Base-by-base conservation (phyloP, 1,284 basidiomycete species). In the Hypsizygus ulmarius region DNA sequence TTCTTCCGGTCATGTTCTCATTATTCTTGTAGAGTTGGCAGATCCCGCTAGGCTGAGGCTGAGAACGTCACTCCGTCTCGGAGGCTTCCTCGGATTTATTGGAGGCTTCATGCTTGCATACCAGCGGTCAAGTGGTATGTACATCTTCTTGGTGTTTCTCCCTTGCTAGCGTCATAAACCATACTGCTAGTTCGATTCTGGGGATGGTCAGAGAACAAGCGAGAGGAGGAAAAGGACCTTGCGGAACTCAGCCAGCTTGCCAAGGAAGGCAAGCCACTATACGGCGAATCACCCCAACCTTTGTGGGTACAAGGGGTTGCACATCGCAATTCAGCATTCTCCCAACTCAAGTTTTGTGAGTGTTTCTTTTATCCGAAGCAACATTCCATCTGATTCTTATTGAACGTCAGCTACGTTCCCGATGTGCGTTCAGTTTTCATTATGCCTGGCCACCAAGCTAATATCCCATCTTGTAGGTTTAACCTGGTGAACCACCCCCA, bases 71-170 rank as follows among this genome's bases (percentile, higher is more conserved):
- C 53, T 70, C 18, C 66, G 69, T 40, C 49, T 72, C n/a, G 70
- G 70, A 36, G 71, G 72, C 3, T 59, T 87, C 63, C 68, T 87
- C 69, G 78, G 96, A 65, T 75, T 90, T 77, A 59, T 82, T 44
- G 95, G 90, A 32, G 96, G 96, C 6, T 99, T 98, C 79, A 67
- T 98, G 60, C 70, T 96, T 48, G 93, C 96, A 14, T 98, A 98
- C 74, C 93, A 97, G 70, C 79, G 86, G 47, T 93, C 90, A 33
- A 87, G 85, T 59, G 76, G 92, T 93, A 64, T 66, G 90, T 76
- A 47, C 39, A 45, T 41, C 49, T 47, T 39, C 36, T 48, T 50
- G 18, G 30, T 42, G 25, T 47, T 27, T 6, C 8, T 48, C 8
- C 16, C 14, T 21, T 16, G 32, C 29, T 40, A 29, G 27, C 39